Percentiles rank a stretch among this genome's conserved stretches.
phyloP scores from a whole-genome alignment of 345 rosid species.

The Alliaria petiolata region DNA sequence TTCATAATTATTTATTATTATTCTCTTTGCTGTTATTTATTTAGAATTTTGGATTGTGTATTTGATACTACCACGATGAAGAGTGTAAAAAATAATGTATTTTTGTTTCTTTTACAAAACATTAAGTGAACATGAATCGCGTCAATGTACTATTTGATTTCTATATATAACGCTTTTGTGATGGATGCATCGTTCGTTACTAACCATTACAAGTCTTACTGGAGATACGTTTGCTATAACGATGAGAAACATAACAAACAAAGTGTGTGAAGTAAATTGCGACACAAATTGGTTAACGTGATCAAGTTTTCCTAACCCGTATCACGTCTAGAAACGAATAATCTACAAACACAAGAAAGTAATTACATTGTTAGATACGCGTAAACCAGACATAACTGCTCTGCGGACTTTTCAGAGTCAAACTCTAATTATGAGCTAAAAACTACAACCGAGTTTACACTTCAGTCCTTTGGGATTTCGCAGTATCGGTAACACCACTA shows the following conservation, averaged over 20 bases:
- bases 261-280: too few relatives aligned
- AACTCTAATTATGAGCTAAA: too few relatives aligned
- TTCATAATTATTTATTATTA: conserved; percentile 9
- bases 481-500: too few relatives aligned
- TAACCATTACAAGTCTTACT: too few relatives aligned
- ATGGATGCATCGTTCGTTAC: neutral
- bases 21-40: conserved; percentile 20
- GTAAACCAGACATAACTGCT: neutral
- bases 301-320: neutral
- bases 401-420: neutral
- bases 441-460: too few relatives aligned
- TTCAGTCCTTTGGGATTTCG: too few relatives aligned
- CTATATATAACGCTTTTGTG: conserved; percentile 9
- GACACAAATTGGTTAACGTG: neutral
- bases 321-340: neutral
- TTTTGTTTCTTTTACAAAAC: conserved; percentile 13
- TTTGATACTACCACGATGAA: conserved; percentile 17
- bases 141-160: conserved; percentile 13
- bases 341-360: neutral
- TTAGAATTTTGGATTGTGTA: conserved; percentile 29
- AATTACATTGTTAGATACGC: neutral
- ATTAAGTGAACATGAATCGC: neutral
- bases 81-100: conserved; percentile 33
- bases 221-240: too few relatives aligned
- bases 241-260: too few relatives aligned